A percentile compares a stretch with the other conserved stretches of the same genome.
Evolutionary conservation across 116 monocot species (phyloP).

Genomic region (Trichopus zeylanicus): DNA sequence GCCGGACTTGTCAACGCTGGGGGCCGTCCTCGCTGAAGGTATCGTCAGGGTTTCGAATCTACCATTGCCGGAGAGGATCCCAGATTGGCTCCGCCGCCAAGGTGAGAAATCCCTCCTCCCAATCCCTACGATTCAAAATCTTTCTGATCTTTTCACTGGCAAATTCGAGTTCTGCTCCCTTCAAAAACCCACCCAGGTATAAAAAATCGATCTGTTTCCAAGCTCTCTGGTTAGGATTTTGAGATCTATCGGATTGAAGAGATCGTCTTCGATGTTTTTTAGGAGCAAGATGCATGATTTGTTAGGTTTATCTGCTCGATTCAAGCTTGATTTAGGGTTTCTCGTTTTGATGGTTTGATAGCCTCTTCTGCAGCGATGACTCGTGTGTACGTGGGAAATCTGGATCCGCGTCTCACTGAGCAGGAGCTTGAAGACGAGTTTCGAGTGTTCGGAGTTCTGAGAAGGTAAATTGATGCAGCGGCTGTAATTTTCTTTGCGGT

Average conservation of each 20-base stretch:
- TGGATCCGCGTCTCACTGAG: constrained; percentile 36
- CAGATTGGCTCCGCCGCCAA: not conserved
- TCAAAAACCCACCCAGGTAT: no score
- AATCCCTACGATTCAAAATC: not conserved
- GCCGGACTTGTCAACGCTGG: no score
- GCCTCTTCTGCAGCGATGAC: constrained; percentile 11
- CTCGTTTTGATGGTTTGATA: not conserved
- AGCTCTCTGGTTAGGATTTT: no score
- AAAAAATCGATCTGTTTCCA: no score
- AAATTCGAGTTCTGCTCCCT: no score
- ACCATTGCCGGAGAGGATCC: not conserved
- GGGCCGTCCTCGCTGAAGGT: not conserved
- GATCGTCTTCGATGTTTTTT: not conserved
- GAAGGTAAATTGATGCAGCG: constrained; percentile 12
- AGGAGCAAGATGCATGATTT: no score
- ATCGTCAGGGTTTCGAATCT: not conserved
- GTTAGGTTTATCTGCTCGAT: not conserved
- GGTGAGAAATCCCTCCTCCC: not conserved
- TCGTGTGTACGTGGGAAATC: constrained; percentile 37
- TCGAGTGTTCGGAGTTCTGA: constrained; percentile 28
- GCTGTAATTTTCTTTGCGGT: not conserved
- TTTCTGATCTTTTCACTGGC: no score
- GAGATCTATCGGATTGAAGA: no score
- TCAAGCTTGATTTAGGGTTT: not conserved
- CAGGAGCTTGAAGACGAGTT: constrained; percentile 47